Evolutionary conservation across 2,329 filamentous ascomycete genomes (phyloP), one percentile per base, ranked within the genome.

Genomic region (Ploettnerulaceae sp.): DNA sequence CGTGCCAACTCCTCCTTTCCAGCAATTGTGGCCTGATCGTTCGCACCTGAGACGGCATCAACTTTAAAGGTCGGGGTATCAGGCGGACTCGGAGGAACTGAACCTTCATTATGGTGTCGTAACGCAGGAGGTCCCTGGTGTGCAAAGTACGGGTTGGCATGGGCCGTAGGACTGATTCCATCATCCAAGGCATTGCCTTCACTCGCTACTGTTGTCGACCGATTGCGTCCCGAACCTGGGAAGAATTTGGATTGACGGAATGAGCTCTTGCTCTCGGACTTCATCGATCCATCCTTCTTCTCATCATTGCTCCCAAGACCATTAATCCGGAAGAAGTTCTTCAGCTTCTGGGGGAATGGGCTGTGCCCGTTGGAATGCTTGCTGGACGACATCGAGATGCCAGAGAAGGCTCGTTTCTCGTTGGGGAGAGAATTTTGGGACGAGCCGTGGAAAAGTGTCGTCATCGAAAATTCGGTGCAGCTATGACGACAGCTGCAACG

Each of bases 141-240:
- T 57, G 83, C 86, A 67, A 97, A 98, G 70, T 98, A 98, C 14
- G 93, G 93, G 66, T 98, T 98, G 55, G 89, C 91, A 63, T 91
- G 82, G 41, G 90, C 91, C 4, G 89, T 97, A 20, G 93, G 93
- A 63, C 90, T 95, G 61, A 95, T 76, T 52, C 80, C 75, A 67
- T 96, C 90, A 58, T 96, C 91, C 55, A 96, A 76, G 48, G 84
- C 80, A 64, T 96, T 89, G 58, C 90, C 90, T 69, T 96, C 91
- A 69, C 89, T 95, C 57, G 88, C 88, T 47, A 94, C 87, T 20
- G 91, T 97, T 50, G 86, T 84, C 26, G 89, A 94, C 61, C 91
- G 82, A 64, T 91, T 89, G 59, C 91, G 85, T 63, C 85, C 85
- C 63, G 94, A 88, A 59, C 86, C 84, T 52, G 84, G 88, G 61